Conservation (phyloP, 1,139 yeast species). For the Yamadazyma kanchanaburiensis region DNA sequence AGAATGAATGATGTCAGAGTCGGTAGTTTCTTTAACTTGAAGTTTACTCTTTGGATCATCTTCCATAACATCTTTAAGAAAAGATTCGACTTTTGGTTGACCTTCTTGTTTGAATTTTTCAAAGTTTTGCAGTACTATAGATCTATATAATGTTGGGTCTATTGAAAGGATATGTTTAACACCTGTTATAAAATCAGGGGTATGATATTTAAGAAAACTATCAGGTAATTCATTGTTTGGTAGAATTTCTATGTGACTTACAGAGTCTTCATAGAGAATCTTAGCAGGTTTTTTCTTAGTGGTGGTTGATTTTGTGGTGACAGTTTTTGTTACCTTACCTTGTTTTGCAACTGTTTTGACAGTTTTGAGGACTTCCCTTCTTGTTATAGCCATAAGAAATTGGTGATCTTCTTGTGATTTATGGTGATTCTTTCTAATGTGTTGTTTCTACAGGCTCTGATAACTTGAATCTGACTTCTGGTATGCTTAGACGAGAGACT, state of each 20-base stretch:
- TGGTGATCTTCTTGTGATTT: too few species aligned
- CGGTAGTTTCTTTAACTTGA: constrained; percentile 7
- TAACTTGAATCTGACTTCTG: too few species aligned
- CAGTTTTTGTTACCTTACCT: too few species aligned
- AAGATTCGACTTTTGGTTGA: too few species aligned
- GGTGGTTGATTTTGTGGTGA: too few species aligned
- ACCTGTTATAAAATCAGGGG: constrained; percentile 41
- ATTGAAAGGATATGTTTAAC: constrained; percentile 32
- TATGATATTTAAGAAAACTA: constrained; percentile 39
- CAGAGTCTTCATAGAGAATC: constrained; percentile 24
- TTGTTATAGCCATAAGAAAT: constrained; percentile 4
- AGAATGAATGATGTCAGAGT: constrained; percentile 27
- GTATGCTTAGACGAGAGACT: too few species aligned
- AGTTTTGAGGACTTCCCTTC: not conserved
- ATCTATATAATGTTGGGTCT: constrained; percentile 43
- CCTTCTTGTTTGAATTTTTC: constrained; percentile 21
- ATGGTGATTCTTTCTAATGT: too few species aligned
- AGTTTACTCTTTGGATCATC: constrained; percentile 8
- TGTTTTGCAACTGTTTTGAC: not conserved
- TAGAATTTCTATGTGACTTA: constrained; percentile 24
- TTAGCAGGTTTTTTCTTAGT: constrained; percentile 4
- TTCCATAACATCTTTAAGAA: constrained; percentile 17
- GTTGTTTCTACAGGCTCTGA: too few species aligned
- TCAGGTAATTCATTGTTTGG: constrained; percentile 32
- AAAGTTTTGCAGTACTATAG: constrained; percentile 29